Evolutionary conservation across 2,329 filamentous ascomycete species (phyloP).

Genomic region (Alternaria hordeiaustralica): DNA sequence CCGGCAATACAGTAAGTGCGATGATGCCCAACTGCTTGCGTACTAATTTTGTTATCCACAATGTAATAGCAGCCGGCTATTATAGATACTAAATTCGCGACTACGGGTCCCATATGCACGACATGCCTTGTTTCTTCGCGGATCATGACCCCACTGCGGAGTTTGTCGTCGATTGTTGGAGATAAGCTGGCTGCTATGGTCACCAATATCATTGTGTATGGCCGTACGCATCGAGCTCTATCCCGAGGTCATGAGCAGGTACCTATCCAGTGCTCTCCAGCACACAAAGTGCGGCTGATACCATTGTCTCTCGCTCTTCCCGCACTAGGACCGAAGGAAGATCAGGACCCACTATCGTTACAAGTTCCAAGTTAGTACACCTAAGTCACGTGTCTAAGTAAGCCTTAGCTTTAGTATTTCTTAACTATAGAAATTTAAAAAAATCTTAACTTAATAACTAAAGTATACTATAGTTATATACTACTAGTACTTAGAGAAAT

Average conservation of each 20-base stretch:
- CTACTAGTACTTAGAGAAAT: no score
- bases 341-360: not conserved
- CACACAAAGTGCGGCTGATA: not conserved
- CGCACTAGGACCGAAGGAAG: not conserved
- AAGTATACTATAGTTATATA: no score
- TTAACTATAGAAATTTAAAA: no score
- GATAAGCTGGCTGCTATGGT: not conserved
- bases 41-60: not conserved
- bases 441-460: no score
- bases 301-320: not conserved
- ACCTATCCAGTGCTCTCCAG: not conserved
- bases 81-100: slow-evolving; percentile 1
- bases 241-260: not conserved
- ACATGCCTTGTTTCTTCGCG: slow-evolving; percentile 3
- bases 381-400: no score
- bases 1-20: not conserved
- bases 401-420: no score
- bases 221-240: not conserved
- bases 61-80: slow-evolving; percentile 15
- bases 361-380: slow-evolving; percentile 4
- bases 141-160: not conserved
- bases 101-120: slow-evolving; percentile 8
- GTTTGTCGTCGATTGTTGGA: not conserved
- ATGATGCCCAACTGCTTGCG: not conserved
- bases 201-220: not conserved